Evolutionary conservation across 148 eudicot genomes (phyloP), one percentile per base, ranked within the genome.

Genomic region (Fallopia convolvulus): DNA sequence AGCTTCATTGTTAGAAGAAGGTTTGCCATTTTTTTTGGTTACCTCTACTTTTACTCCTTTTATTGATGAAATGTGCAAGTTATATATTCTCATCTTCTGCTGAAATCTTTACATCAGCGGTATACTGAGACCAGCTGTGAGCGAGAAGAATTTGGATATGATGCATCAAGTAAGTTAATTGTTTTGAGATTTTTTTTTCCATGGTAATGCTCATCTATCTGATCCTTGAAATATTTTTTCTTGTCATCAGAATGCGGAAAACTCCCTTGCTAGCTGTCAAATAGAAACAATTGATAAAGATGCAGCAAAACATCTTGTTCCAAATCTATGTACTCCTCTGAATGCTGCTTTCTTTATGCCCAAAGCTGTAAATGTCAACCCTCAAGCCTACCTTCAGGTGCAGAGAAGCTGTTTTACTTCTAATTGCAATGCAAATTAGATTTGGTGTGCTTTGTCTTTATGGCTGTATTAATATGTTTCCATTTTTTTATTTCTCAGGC

Each of bases 301-400:
- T 82, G 86, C 94, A 74, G 92, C 92, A 32, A 83, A 80, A 72
- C 80, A 82, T 10, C 97, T 93, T 77, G 85, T 96, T 74, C 99
- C 99, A 30, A 80, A 83, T 81, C 63, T 96, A 26, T 84, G 74
- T 80, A 81, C 83, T 33, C 98, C 99, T 73, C 86, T 86, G 74
- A 82, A 93, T 83, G 80, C 82, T 5, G 98, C 97, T 30, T 93
- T 93, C 81, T 90, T 84, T 83, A 93, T 93, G 99, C 97, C 99
- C 68, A 86, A 89, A 78, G 99, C 99, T 79, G 80, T 91, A 46
- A 96, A 88, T 83, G 78, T 96, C 58, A 80, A 91, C 84, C 91
- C 99, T 81, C 93, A 76, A 74, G 78, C 61, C 48, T 96, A 96
- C 82, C 97, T 96, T 74, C 78, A 91, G 99, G 98, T 96, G 10